Conservation (phyloP, 768 basidiomycete species). For the Tricholomella constricta region DNA sequence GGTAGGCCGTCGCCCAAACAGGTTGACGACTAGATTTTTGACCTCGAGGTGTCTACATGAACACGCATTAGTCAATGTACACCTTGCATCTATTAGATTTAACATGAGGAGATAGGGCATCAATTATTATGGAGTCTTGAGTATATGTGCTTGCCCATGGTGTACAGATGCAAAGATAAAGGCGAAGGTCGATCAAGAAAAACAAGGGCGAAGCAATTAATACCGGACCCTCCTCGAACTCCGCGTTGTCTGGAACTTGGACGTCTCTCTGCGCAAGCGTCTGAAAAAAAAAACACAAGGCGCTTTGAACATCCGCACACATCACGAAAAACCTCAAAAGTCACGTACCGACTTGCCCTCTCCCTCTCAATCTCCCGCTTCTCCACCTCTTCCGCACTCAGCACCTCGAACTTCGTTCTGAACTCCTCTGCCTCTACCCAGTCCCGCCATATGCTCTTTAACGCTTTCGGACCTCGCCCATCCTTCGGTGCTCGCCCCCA, state of each 20-base stretch:
- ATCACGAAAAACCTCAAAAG: not conserved
- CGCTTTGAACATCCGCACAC: not conserved
- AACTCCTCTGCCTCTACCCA: conserved; percentile 94
- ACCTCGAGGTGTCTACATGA: no score
- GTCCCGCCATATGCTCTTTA: conserved; percentile 92
- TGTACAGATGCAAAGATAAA: not conserved
- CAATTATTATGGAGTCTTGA: not conserved
- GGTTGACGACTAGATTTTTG: no score
- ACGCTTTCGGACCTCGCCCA: conserved; percentile 75
- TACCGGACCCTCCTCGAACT: conserved; percentile 33
- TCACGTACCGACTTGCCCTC: conserved; percentile 67
- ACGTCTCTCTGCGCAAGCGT: conserved; percentile 41
- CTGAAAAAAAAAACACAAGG: conserved; percentile 19
- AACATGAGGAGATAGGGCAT: not conserved
- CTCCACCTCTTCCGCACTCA: conserved; percentile 91
- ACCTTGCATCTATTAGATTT: no score
- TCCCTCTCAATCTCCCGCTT: conserved; percentile 86
- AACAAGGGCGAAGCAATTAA: conserved; percentile 18
- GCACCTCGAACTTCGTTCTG: conserved; percentile 81
- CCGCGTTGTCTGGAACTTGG: conserved; percentile 45
- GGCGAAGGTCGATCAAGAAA: not conserved
- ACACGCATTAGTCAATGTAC: not conserved
- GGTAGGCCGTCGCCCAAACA: no score
- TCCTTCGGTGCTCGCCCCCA: conserved; percentile 79
- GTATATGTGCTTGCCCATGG: not conserved